phyloP scores from a whole-genome alignment of 768 basidiomycete genomes.

The Termitomyces sp. region DNA sequence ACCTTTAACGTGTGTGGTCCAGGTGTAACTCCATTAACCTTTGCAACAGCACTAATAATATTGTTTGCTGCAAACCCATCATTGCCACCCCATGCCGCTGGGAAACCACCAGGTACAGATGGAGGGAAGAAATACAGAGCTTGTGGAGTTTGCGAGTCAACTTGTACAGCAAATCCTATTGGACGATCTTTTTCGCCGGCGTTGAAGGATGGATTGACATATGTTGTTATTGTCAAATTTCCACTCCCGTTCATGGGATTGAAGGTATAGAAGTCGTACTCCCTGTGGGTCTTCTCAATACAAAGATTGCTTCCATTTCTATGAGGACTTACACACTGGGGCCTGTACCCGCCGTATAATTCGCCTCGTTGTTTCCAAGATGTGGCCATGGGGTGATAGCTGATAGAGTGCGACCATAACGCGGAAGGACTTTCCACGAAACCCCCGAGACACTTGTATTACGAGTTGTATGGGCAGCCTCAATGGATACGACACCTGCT shows the following conservation, averaged over 20 bases:
- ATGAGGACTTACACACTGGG: constrained; percentile 44
- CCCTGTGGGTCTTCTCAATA: constrained; percentile 23
- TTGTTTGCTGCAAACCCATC: constrained; percentile 52
- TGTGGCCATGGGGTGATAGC: constrained; percentile 57
- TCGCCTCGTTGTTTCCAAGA: constrained; percentile 40
- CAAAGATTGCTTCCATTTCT: not conserved
- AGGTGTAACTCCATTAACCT: constrained; percentile 33
- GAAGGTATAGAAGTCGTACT: constrained; percentile 65
- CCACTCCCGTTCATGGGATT: constrained; percentile 34
- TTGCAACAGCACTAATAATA: constrained; percentile 35
- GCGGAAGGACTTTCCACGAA: constrained; percentile 53
- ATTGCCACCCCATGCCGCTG: constrained; percentile 40
- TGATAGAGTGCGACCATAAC: constrained; percentile 55
- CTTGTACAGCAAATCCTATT: constrained; percentile 42
- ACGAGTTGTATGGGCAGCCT: constrained; percentile 53
- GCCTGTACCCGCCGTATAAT: constrained; percentile 56
- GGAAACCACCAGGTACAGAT: constrained; percentile 38
- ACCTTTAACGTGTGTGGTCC: constrained; percentile 60
- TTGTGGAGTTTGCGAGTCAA: constrained; percentile 38
- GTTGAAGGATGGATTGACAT: constrained; percentile 50
- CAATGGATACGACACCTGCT: constrained; percentile 57
- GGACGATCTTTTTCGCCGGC: constrained; percentile 43
- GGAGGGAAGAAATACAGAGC: constrained; percentile 41
- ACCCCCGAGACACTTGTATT: constrained; percentile 44
- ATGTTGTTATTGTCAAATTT: constrained; percentile 42